Evolutionary conservation across 352 stramenopile species (phyloP).

Genomic region (Globisporangium apiculatum): DNA sequence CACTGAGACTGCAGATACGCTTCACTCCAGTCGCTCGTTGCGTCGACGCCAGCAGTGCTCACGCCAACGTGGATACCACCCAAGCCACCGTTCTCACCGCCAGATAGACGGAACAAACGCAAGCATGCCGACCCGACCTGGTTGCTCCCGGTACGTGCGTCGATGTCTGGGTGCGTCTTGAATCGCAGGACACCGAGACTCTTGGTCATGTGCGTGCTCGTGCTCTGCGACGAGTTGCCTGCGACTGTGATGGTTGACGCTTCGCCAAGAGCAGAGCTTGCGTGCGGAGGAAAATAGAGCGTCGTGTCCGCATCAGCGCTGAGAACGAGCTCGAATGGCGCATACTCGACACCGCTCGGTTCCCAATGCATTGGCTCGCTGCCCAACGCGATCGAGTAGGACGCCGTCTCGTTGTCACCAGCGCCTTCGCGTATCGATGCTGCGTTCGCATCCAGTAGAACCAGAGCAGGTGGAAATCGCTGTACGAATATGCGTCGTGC

Average conservation of each 20-base stretch:
- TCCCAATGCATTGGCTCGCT: conserved; percentile 71
- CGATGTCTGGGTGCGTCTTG: conserved; percentile 23
- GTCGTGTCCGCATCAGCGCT: conserved; percentile 34
- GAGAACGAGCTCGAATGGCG: conserved; percentile 29
- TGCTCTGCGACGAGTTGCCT: conserved; percentile 47
- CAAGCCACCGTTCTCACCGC: conserved; percentile 55
- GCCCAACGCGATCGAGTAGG: conserved; percentile 32
- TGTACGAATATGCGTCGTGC: conserved; percentile 30
- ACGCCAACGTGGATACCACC: conserved; percentile 50
- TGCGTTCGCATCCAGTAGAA: conserved; percentile 33
- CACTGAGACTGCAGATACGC: conserved; percentile 12
- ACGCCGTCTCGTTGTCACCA: conserved; percentile 13
- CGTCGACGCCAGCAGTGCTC: conserved; percentile 12
- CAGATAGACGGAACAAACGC: conserved; percentile 43
- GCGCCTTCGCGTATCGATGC: conserved; percentile 30
- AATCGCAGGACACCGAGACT: conserved; percentile 36
- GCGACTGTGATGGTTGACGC: conserved; percentile 22
- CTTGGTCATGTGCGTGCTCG: conserved; percentile 13
- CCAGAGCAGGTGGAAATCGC: conserved; percentile 26
- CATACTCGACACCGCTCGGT: conserved; percentile 20
- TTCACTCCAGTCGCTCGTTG: conserved; percentile 33
- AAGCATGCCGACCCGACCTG: conserved; percentile 48
- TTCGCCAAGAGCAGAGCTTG: conserved; percentile 7
- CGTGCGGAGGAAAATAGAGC: conserved; percentile 22
- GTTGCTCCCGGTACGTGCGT: conserved; percentile 26